Evolutionary conservation across 441 rosid species (phyloP), one percentile per base, ranked within the genome.

Genomic region (Populus hybrid): DNA sequence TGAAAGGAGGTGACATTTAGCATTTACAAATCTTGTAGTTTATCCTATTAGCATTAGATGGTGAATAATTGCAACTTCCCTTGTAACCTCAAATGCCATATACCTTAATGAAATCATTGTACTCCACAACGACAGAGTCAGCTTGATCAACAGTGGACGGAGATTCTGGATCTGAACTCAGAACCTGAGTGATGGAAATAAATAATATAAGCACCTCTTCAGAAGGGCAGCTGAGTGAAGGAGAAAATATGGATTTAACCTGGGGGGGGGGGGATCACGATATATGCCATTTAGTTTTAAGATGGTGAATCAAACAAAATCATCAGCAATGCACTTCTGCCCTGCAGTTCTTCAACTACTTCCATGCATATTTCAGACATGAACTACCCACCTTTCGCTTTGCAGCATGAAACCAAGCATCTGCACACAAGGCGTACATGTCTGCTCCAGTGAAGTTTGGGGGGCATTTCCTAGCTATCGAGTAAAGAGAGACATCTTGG

Each of bases 391-490:
- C 99, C 97, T 90, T 91, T 69, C 92, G 88, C 84, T 93, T 94
- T 85, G 98, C 99, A 77, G 98, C 99, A 69, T 91, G 90, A 87
- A 95, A 94, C 99, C 99, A 95, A 81, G 99, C 99, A 89, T 95
- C 99, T 6, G 99, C 95, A 81, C 99, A 94, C 72, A 95, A 87
- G 74, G 99, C 99, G 72, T 95, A 94, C 98, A 92, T 90, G 85
- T 95, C 99, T 70, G 99, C 99, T 30, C 99, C 99, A 40, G 99
- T 95, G 85, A 95, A 94, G 83, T 87, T 95, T 61, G 89, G 84
- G 32, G 99, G 95, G 85, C 99, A 95, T 84, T 87, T 92, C 85
- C 90, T 87, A 65, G 99, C 98, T 75, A 92, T 86, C 26, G 90
- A 83, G 78, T 82, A 88, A 74, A 95, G 98, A 67, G 98, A 92